These are phyloP conservation scores for Naganishia friedmannii DNA, from an alignment of 768 basidiomycete species.

Conservation along the genomic window DNA sequence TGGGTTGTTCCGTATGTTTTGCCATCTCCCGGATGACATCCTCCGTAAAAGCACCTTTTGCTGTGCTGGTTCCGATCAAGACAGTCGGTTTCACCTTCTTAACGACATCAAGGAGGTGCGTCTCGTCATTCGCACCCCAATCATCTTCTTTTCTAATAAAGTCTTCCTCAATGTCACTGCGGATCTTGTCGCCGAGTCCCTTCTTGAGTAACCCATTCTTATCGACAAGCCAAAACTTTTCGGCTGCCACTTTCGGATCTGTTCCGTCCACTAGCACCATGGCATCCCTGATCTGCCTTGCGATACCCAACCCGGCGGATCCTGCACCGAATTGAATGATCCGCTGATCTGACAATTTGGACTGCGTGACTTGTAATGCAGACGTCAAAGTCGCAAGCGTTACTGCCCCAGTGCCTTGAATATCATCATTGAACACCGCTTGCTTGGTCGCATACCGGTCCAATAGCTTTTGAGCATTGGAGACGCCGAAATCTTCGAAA, in stretches of 20 bases:
- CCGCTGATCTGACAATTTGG: conserved; percentile 72
- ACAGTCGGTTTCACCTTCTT: conserved; percentile 75
- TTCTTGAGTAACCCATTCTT: conserved; percentile 63
- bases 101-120: conserved; percentile 64
- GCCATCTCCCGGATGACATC: conserved; percentile 56
- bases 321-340: conserved; percentile 75
- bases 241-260: conserved; percentile 61
- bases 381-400: conserved; percentile 50
- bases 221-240: conserved; percentile 71
- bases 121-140: conserved; percentile 54
- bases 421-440: conserved; percentile 72
- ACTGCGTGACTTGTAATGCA: conserved; percentile 57
- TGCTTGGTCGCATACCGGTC: conserved; percentile 47
- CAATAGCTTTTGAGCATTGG: conserved; percentile 69
- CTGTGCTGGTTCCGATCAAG: conserved; percentile 78
- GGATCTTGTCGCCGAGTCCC: conserved; percentile 54
- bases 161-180: conserved; percentile 56
- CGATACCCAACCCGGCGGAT: conserved; percentile 69
- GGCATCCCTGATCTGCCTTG: conserved; percentile 71
- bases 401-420: conserved; percentile 55
- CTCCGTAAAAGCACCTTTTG: conserved; percentile 62
- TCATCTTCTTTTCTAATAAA: conserved; percentile 60
- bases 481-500: conserved; percentile 78
- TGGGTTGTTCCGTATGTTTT: conserved; percentile 66
- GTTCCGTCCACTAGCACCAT: conserved; percentile 59